Evolutionary conservation across 2,329 filamentous ascomycete species (phyloP).

Genomic region (Aphanocladium album): DNA sequence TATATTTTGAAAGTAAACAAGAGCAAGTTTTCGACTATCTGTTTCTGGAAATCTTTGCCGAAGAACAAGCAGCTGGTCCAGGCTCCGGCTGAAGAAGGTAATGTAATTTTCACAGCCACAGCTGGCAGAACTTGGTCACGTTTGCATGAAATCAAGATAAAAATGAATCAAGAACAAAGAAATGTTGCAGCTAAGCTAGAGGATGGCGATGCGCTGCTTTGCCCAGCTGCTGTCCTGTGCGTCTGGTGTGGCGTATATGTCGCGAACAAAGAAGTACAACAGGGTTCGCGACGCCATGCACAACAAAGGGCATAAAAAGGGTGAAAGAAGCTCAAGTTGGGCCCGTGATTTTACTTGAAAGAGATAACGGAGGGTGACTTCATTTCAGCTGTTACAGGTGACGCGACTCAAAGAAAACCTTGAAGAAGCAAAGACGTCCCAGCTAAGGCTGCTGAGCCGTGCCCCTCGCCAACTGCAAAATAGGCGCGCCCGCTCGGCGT

Average conservation of each 20-base stretch:
- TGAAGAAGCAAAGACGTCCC: neutral
- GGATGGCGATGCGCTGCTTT: neutral
- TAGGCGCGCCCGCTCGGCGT: no score
- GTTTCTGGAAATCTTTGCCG: neutral
- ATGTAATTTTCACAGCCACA: neutral
- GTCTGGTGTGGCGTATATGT: slow-evolving; percentile 7
- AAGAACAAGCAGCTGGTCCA: neutral
- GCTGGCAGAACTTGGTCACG: neutral
- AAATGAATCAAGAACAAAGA: neutral
- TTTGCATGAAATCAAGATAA: neutral
- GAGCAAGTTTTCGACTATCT: neutral
- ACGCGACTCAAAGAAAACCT: neutral
- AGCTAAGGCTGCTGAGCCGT: neutral
- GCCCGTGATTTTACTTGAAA: neutral
- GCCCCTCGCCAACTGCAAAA: no score
- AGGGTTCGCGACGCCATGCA: neutral
- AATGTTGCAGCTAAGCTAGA: neutral
- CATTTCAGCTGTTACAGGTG: neutral
- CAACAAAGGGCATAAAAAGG: neutral
- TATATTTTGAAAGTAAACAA: neutral
- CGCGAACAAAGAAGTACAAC: neutral
- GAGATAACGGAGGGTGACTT: neutral
- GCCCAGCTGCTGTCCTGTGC: slow-evolving; percentile 2
- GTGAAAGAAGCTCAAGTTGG: neutral
- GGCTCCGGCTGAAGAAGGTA: neutral